Conservation (phyloP, 1,284 basidiomycete genomes). For the Salmacisia buchloeana region DNA sequence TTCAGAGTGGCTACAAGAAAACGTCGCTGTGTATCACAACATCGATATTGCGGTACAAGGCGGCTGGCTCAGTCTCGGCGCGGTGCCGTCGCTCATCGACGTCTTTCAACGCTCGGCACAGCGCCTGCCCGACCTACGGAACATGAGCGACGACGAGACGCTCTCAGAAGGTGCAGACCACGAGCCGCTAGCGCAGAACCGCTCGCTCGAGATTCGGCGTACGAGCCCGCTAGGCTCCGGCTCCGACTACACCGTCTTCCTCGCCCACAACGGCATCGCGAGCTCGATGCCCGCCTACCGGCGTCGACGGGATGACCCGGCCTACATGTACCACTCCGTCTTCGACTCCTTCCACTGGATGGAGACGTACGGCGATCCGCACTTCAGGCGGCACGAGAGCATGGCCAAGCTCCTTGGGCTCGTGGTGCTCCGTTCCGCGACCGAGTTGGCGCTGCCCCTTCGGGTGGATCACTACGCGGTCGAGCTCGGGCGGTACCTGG, state of each 20-base stretch:
- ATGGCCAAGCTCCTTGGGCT: slow-evolving; percentile 58
- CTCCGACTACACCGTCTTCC: slow-evolving; percentile 69
- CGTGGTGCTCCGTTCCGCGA: slow-evolving; percentile 60
- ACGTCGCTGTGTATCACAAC: slow-evolving; percentile 81
- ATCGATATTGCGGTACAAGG: slow-evolving; percentile 63
- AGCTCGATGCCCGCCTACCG: slow-evolving; percentile 49
- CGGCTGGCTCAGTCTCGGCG: slow-evolving; percentile 58
- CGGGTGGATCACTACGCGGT: slow-evolving; percentile 60
- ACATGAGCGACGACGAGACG: slow-evolving; percentile 6
- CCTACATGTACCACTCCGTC: slow-evolving; percentile 67
- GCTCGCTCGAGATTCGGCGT: neutral
- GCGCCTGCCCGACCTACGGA: slow-evolving; percentile 53
- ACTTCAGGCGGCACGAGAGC: slow-evolving; percentile 67
- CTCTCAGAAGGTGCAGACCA: slow-evolving; percentile 57
- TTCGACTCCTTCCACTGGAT: slow-evolving; percentile 74
- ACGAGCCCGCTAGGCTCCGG: slow-evolving; percentile 54
- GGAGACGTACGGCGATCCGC: slow-evolving; percentile 68
- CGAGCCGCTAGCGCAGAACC: neutral
- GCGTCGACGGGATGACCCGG: slow-evolving; percentile 56
- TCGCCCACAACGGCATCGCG: slow-evolving; percentile 55
- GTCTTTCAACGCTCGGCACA: slow-evolving; percentile 65
- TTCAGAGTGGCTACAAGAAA: slow-evolving; percentile 66
- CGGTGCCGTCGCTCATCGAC: slow-evolving; percentile 72
- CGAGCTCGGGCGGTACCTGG: slow-evolving; percentile 29
- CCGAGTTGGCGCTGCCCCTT: slow-evolving; percentile 62